phyloP scores from a whole-genome alignment of 371 early-diverging fungal genomes.

The Mucor piriformis region DNA sequence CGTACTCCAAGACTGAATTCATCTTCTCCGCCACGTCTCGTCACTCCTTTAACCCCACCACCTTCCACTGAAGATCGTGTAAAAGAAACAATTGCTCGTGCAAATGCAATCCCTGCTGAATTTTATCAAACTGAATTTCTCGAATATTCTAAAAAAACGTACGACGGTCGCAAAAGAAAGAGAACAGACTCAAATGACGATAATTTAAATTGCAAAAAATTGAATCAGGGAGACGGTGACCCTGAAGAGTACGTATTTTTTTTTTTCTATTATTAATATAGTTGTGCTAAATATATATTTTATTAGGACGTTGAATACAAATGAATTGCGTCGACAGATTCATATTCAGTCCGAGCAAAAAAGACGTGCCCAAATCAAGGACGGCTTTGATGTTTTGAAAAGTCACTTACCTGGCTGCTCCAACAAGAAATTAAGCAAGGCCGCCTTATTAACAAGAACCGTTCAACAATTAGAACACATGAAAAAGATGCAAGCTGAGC shows the following conservation, averaged over 20 bases:
- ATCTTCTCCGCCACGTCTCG: not conserved
- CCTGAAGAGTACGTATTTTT: slow-evolving; percentile 6
- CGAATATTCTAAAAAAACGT: slow-evolving; percentile 45
- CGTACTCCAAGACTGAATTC: not conserved
- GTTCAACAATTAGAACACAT: slow-evolving; percentile 34
- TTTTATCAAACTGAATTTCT: slow-evolving; percentile 48
- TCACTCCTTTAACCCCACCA: slow-evolving; percentile 18
- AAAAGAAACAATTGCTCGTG: slow-evolving; percentile 44
- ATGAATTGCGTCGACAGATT: slow-evolving; percentile 34
- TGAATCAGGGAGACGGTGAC: slow-evolving; percentile 9
- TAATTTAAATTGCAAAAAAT: slow-evolving; percentile 15
- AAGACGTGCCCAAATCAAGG: slow-evolving; percentile 36
- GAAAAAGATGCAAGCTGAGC: slow-evolving; percentile 26
- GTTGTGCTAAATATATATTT: not conserved
- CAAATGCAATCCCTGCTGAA: slow-evolving; percentile 43
- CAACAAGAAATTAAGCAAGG: slow-evolving; percentile 46
- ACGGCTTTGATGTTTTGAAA: slow-evolving; percentile 34
- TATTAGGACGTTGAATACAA: slow-evolving; percentile 6
- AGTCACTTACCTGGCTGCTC: slow-evolving; percentile 31
- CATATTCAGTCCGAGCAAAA: slow-evolving; percentile 43
- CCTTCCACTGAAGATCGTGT: slow-evolving; percentile 25
- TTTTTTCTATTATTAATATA: not conserved
- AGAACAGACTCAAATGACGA: slow-evolving; percentile 18
- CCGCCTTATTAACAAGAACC: slow-evolving; percentile 36
- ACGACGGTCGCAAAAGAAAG: slow-evolving; percentile 33